Conservation (phyloP, 768 basidiomycete species). For the Lactifluus volemus region DNA sequence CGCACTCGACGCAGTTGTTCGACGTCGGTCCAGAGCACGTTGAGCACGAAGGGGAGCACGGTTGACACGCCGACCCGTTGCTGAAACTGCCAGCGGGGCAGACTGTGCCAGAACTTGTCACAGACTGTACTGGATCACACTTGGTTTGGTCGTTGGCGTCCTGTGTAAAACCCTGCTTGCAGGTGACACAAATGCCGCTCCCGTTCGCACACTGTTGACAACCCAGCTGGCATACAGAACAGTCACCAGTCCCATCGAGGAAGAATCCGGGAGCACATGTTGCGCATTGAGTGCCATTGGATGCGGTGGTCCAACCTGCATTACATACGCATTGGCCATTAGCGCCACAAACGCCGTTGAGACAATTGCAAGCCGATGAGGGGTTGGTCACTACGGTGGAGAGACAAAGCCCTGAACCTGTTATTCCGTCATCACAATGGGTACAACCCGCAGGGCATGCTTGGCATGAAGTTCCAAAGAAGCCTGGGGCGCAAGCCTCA, state of each 20-base stretch:
- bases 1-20: slow-evolving; percentile 65
- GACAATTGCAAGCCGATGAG: slow-evolving; percentile 67
- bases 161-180: slow-evolving; percentile 61
- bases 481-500: slow-evolving; percentile 64
- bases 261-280: slow-evolving; percentile 73
- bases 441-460: slow-evolving; percentile 62
- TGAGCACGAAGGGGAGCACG: slow-evolving; percentile 57
- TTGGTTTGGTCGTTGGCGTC: slow-evolving; percentile 56
- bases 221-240: slow-evolving; percentile 59
- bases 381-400: slow-evolving; percentile 38
- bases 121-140: slow-evolving; percentile 47
- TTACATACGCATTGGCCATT: slow-evolving; percentile 70
- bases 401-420: slow-evolving; percentile 69
- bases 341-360: slow-evolving; percentile 67
- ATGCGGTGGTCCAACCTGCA: slow-evolving; percentile 61
- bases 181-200: slow-evolving; percentile 63
- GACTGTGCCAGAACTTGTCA: slow-evolving; percentile 40
- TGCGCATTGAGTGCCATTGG: slow-evolving; percentile 70
- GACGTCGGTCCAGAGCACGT: slow-evolving; percentile 64
- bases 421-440: slow-evolving; percentile 70
- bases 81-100: slow-evolving; percentile 66
- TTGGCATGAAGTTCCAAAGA: slow-evolving; percentile 67
- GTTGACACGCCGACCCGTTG: slow-evolving; percentile 42
- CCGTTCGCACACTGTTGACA: slow-evolving; percentile 61
- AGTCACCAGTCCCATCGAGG: slow-evolving; percentile 61